Evolutionary conservation across 2,329 filamentous ascomycete species (phyloP), one percentile per base, ranked within the genome.

Genomic region (Knufia fluminis): DNA sequence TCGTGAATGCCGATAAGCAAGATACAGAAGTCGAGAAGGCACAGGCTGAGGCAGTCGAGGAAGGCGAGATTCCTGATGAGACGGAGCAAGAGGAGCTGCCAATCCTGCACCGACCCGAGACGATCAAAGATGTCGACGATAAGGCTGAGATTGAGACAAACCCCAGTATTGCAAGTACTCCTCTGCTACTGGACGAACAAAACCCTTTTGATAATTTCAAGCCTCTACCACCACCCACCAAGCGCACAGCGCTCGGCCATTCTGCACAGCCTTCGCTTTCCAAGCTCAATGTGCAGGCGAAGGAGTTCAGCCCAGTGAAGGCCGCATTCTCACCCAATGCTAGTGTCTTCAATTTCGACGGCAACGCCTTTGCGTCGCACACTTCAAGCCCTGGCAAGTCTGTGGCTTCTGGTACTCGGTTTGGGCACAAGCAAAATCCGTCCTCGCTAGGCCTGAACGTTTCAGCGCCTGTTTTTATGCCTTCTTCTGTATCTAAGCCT

Each of bases 261-360:
- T 40, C 32, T 48, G 35, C 53, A n/a, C 10, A 40, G 43, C 73
- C 81, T 2, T 90, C 74, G 0, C 66, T 82, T 38, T 87, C 88
- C 1, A 90, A 83, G 57, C 77, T 97, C 58, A 97, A 97, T 60
- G 89, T 94, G 24, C 80, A 84, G 54, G 91, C 91, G 0, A 85
- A 89, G 41, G 87, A 92, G 61, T 91, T 91, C 66, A 76, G 83
- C 49, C 77, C 78, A 4, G 66, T 66, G 31, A 68, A 69, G 14
- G 69, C 72, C 2, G 78, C 78, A 10, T 17, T 32, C 16, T 33
- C 24, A 12, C 17, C 42, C 58, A 69, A 67, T 38, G 68, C 74
- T 14, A 68, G 65, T 14, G 62, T 62, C 36, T 68, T 69, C 52
- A 64, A 71, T 1, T 72, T 73, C 14, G 66, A 67, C 39, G 62